phyloP scores from a whole-genome alignment of 768 basidiomycete genomes.

The Amyloporia xantha region DNA sequence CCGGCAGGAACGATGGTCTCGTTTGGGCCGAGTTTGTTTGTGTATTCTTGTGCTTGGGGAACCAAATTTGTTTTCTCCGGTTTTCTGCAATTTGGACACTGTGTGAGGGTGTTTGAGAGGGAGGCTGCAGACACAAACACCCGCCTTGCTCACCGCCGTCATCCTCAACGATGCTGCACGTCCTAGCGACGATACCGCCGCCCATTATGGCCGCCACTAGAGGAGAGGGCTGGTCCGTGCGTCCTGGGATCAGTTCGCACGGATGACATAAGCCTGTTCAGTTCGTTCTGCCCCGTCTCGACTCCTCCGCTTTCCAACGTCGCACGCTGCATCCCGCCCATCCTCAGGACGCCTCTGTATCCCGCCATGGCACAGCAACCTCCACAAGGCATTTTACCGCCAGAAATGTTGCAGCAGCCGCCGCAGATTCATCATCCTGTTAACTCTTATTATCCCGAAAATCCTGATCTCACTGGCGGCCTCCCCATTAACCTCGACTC shows the following conservation, averaged over 20 bases:
- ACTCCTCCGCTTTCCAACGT: constrained; percentile 20
- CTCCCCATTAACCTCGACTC: constrained; percentile 85
- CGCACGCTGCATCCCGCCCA: constrained; percentile 10
- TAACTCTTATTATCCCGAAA: constrained; percentile 63
- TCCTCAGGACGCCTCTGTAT: not conserved
- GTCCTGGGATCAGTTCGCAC: constrained; percentile 18
- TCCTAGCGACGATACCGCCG: constrained; percentile 5
- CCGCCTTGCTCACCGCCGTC: constrained; percentile 27
- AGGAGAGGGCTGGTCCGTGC: constrained; percentile 20
- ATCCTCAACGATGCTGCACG: constrained; percentile 14
- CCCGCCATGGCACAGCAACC: constrained; percentile 31
- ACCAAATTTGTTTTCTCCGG: constrained; percentile 63
- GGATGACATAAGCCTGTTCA: constrained; percentile 23
- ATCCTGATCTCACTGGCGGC: constrained; percentile 73
- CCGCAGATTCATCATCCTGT: constrained; percentile 25
- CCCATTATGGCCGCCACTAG: not conserved
- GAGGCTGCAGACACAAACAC: constrained; percentile 32
- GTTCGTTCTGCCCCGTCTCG: constrained; percentile 22
- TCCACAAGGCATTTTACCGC: constrained; percentile 50
- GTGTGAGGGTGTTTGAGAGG: constrained; percentile 55
- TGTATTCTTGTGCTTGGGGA: constrained; percentile 29
- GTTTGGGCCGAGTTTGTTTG: constrained; percentile 25
- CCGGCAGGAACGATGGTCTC: constrained; percentile 8
- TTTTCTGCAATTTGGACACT: constrained; percentile 69
- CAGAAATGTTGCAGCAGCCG: constrained; percentile 49